These are phyloP conservation scores for Lentinula boryana DNA, from an alignment of 768 basidiomycete genomes.

Conservation along the genomic window DNA sequence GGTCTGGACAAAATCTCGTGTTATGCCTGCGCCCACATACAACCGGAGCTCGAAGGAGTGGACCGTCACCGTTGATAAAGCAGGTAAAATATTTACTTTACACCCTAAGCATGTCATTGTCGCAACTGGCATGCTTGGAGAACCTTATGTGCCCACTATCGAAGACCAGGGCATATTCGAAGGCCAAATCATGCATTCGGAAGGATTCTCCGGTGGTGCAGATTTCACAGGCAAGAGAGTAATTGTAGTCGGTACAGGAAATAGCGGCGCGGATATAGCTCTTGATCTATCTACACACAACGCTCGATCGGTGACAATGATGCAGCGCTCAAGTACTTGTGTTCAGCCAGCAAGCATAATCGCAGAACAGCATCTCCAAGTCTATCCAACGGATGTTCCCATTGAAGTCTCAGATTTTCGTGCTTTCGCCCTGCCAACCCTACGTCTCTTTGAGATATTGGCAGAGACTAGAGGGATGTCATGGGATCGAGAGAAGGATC, in stretches of 20 bases:
- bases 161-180: conserved; percentile 20
- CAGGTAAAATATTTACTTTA: conserved; percentile 23
- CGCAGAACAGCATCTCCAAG: not conserved
- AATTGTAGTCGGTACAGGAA: not conserved
- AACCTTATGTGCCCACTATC: conserved; percentile 24
- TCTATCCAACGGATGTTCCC: not conserved
- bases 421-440: not conserved
- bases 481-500: not conserved
- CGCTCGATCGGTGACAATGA: not conserved
- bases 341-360: not conserved
- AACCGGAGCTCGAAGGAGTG: conserved; percentile 23
- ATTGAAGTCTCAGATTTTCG: conserved; percentile 1
- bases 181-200: conserved; percentile 27
- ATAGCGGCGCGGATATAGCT: conserved; percentile 1
- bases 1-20: conserved; percentile 33
- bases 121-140: conserved; percentile 31
- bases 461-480: not conserved
- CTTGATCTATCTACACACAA: not conserved
- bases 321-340: not conserved
- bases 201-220: conserved; percentile 15
- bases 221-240: not conserved
- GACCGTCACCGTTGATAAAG: conserved; percentile 25
- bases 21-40: conserved; percentile 27
- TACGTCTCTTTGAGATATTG: not conserved
- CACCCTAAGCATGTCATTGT: conserved; percentile 22